Percentiles rank a stretch among this genome's conserved stretches.
phyloP scores from a whole-genome alignment of 495 filamentous ascomycete species.

The Penicillium coprophilum region DNA sequence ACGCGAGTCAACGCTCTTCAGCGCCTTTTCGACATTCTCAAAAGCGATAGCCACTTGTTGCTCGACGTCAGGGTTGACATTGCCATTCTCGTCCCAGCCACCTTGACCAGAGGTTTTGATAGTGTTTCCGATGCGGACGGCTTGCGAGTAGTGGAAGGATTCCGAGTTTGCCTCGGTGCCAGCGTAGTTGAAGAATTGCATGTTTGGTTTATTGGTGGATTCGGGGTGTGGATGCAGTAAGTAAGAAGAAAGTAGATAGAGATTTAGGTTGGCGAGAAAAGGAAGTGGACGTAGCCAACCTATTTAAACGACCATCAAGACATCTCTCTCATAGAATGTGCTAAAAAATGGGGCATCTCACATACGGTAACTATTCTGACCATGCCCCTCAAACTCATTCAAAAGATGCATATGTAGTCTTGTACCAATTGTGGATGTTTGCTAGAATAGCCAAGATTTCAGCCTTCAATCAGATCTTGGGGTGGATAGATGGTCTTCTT shows the following conservation, averaged over 20 bases:
- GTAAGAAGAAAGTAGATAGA: not conserved
- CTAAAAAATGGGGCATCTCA: not conserved
- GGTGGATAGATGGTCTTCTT: not conserved
- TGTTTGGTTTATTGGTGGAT: not conserved
- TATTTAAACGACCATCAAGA: not conserved
- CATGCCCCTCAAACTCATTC: not conserved
- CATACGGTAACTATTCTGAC: not conserved
- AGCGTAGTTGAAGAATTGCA: slow-evolving; percentile 19
- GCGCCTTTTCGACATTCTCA: slow-evolving; percentile 13
- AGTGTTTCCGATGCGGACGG: slow-evolving; percentile 12
- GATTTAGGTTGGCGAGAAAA: not conserved
- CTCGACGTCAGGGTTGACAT: slow-evolving; percentile 8
- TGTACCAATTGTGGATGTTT: not conserved
- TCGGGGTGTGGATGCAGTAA: not conserved
- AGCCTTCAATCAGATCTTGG: not conserved
- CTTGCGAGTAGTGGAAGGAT: slow-evolving; percentile 21
- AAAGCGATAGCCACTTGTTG: slow-evolving; percentile 18
- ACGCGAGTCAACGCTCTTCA: slow-evolving; percentile 14
- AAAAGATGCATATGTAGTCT: not conserved
- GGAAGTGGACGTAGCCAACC: not conserved
- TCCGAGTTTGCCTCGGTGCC: slow-evolving; percentile 19
- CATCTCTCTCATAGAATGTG: slow-evolving; percentile 6
- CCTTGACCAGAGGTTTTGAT: slow-evolving; percentile 21
- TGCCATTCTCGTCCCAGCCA: slow-evolving; percentile 16
- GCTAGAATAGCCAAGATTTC: not conserved